Evolutionary conservation across 2,329 filamentous ascomycete species (phyloP).

Genomic region (Ascocoryne sarcoides): DNA sequence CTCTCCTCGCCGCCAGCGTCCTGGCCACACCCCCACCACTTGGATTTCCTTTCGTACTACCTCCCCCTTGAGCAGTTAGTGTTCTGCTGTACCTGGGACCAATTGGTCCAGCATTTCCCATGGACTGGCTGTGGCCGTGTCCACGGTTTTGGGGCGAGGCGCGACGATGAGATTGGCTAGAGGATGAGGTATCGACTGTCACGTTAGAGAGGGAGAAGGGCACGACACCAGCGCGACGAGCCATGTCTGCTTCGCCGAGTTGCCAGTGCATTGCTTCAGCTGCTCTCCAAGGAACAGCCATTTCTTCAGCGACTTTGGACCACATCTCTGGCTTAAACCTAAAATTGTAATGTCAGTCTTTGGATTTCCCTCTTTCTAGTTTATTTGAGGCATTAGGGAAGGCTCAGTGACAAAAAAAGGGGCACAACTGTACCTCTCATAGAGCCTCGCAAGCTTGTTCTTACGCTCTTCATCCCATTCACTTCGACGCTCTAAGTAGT

Average conservation of each 20-base stretch:
- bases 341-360: neutral
- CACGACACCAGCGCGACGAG: constrained; percentile 77
- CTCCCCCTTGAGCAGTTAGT: constrained; percentile 14
- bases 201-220: constrained; percentile 66
- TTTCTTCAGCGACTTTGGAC: constrained; percentile 89
- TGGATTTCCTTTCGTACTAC: constrained; percentile 1
- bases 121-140: constrained; percentile 22
- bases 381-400: too few species aligned
- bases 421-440: constrained; percentile 68
- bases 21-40: constrained; percentile 12
- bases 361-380: too few species aligned
- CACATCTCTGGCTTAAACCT: constrained; percentile 99
- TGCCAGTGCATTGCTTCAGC: constrained; percentile 99
- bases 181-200: constrained; percentile 36
- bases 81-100: constrained; percentile 20
- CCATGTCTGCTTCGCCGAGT: constrained; percentile 89
- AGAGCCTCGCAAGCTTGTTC: constrained; percentile 88
- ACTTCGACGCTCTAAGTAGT: constrained; percentile 85
- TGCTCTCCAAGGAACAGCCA: constrained; percentile 89
- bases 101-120: constrained; percentile 15
- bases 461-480: constrained; percentile 98
- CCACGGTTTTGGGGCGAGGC: constrained; percentile 32
- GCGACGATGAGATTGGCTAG: constrained; percentile 32
- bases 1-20: constrained; percentile 26
- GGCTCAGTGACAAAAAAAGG: neutral